Evolutionary conservation across 768 basidiomycete genomes (phyloP).

Genomic region (Paxillus ammoniavirescens): DNA sequence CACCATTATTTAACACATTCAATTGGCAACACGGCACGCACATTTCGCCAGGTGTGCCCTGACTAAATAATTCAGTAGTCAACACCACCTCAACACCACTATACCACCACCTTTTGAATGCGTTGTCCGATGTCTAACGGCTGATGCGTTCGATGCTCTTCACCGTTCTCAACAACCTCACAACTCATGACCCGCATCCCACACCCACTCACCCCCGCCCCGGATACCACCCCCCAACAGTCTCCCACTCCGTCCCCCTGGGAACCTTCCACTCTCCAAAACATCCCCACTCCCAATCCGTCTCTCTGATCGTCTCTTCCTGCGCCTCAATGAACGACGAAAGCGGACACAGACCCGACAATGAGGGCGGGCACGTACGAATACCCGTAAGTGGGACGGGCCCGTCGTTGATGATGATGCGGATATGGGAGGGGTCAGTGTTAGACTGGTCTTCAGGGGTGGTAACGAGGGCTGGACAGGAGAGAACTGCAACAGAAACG

Average conservation of each 20-base stretch:
- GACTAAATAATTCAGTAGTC: too few relatives aligned
- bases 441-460: slow-evolving; percentile 25
- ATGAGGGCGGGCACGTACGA: slow-evolving; percentile 63
- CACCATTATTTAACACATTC: too few relatives aligned
- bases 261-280: slow-evolving; percentile 74
- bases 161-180: too few relatives aligned
- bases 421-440: slow-evolving; percentile 54
- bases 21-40: too few relatives aligned
- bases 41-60: too few relatives aligned
- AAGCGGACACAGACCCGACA: slow-evolving; percentile 69
- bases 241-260: slow-evolving; percentile 65
- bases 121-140: too few relatives aligned
- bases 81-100: too few relatives aligned
- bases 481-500: slow-evolving; percentile 48
- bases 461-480: slow-evolving; percentile 37
- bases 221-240: slow-evolving; percentile 34
- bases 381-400: slow-evolving; percentile 79
- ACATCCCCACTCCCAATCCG: slow-evolving; percentile 79
- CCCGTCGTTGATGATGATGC: slow-evolving; percentile 86
- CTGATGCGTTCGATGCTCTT: too few relatives aligned
- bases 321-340: slow-evolving; percentile 69
- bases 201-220: not conserved
- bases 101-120: too few relatives aligned
- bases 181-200: too few relatives aligned
- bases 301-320: slow-evolving; percentile 58